Base-by-base conservation (phyloP, 345 rosid species). In the Rhodomyrtus tomentosa region DNA sequence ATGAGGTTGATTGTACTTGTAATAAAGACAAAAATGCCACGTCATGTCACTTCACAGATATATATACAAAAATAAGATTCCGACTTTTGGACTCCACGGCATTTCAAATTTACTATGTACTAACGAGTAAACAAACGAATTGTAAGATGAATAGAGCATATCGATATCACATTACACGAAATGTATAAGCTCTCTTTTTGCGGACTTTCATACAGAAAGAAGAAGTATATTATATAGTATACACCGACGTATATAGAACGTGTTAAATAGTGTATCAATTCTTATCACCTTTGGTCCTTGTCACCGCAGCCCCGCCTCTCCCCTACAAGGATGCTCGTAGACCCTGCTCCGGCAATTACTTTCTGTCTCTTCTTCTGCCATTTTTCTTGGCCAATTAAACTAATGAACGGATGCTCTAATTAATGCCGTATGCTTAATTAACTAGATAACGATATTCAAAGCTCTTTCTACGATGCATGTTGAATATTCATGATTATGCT, bases 281-380 rank as follows among this genome's bases (percentile, higher is more conserved):
- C 36, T 27, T 58, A 58, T 13, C 72, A 58, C 13, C 38, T 58
- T 27, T 58, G 10, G 14, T 27, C 15, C 18, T 27, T 20, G 15
- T 58, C 14, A 58, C 29, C 14, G 72, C 32, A 13, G 72, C 72
- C 20, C 0, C 38, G 29, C 38, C 29, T 6, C 38, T 6, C 38
- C 20, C 18, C 10, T 59, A 14, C 0, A 14, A 59, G 18, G 20
- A 15, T 50, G 53, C 53, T 50, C 5, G 1, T 2, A 27, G 21
- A 27, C 38, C 73, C 1, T 0, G 29, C 68, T 58, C 18, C 14
- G 36, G 27, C n/a, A n/a, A 56, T 56, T 56, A 13, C 72, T 1
- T 2, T 14, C 24, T 21, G 9, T 27, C 73, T 59, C 16, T 6
- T 0, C 10, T 59, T 59, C 0, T 14, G 0, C 0, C 1, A 29